A percentile compares a stretch with the other conserved stretches of the same genome.
Evolutionary conservation across 129 eudicot species (phyloP).

Genomic region (Lonicera japonica): DNA sequence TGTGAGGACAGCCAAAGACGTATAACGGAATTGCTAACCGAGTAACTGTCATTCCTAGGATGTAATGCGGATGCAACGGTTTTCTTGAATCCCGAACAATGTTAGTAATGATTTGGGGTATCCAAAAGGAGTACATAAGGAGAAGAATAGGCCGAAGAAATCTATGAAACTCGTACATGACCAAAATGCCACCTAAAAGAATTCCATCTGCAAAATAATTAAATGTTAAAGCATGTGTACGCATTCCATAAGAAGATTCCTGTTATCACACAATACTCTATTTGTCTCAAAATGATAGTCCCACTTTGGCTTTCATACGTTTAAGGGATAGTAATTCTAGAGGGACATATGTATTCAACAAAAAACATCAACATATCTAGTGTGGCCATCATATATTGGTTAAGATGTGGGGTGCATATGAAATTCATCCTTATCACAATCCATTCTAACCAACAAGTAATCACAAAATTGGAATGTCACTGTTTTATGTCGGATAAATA

Average conservation of each 20-base stretch:
- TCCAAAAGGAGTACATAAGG: conserved; percentile 84
- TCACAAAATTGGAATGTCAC: no score
- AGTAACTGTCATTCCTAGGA: conserved; percentile 81
- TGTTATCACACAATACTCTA: not conserved
- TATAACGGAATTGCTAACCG: conserved; percentile 85
- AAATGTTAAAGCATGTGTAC: not conserved
- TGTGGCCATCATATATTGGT: no score
- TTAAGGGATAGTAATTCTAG: no score
- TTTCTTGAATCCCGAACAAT: conserved; percentile 89
- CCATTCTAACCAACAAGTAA: no score
- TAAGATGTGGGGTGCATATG: no score
- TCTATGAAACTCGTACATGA: conserved; percentile 94
- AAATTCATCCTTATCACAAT: no score
- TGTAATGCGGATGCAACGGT: conserved; percentile 95
- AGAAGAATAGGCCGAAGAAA: conserved; percentile 70
- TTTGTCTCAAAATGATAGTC: not conserved
- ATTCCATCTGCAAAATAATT: conserved; percentile 72
- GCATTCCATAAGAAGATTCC: not conserved
- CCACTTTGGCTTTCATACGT: no score
- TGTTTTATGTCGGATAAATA: no score
- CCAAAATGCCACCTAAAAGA: conserved; percentile 89
- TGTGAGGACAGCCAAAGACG: conserved; percentile 92
- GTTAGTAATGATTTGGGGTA: conserved; percentile 80
- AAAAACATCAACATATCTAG: no score
- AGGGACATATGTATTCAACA: no score